Evolutionary conservation across 805 yeast genomes (phyloP), one percentile per base, ranked within the genome.

Genomic region (Wickerhamiella alocasiicola): DNA sequence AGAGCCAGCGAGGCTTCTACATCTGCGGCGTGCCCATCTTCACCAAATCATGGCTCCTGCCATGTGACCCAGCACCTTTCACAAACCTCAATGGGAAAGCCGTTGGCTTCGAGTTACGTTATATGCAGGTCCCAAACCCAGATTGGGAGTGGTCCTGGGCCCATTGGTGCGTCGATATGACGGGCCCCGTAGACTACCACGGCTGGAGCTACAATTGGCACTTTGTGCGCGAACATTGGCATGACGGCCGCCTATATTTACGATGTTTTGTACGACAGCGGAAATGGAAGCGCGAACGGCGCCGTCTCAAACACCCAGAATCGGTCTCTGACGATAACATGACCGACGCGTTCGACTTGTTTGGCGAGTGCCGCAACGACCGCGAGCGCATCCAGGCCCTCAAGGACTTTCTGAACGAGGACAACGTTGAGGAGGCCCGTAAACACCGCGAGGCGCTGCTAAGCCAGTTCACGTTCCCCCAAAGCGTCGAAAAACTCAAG

Each of bases 191-290:
- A 16, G 94, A 81, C 55, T 87, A 80, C 50, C 81, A 78, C 52
- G 94, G 94, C n/a, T 81, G 94, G 94, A 55, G 68, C 24, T 82
- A 81, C 52, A 66, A 80, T 43, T 62, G 71, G 59, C 49, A 66
- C 18, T 70, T 76, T 45, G 55, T 61, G 7, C 60, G 70, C 16
- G 50, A 49, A 19, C 53, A 56, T 34, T 81, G 94, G 94, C 72
- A 74, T 49, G 82, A 81, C 3, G 45, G 53, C 21, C 72, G 70
- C 51, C 64, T 67, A 35, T 64, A 65, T 47, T 61, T 70, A 45
- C 78, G 80, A 1, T 70, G 76, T 44, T 70, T 73, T 54, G 81
- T 78, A 2, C 59, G 94, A 41, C 66, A 81, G 48, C 59, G 93
- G 21, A 55, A 74, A 2, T 81, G 91, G 88, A 62, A 70, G 35